Evolutionary conservation across 2,329 filamentous ascomycete genomes (phyloP).

Genomic region (Penicillium capsulatum): DNA sequence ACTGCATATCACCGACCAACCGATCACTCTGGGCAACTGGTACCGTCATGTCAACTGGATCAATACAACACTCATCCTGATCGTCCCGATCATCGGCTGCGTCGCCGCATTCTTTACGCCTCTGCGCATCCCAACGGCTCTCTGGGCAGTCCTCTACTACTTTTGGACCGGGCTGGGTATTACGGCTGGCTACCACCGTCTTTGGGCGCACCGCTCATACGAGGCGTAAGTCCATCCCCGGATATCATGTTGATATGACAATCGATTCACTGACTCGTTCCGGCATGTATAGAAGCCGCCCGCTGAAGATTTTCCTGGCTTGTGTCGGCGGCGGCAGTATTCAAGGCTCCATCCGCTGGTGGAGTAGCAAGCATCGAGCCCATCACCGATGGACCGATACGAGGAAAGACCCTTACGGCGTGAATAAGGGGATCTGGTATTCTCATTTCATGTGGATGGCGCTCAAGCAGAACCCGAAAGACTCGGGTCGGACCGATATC

Average conservation of each 20-base stretch:
- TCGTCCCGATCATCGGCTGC: slow-evolving; percentile 69
- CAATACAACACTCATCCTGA: slow-evolving; percentile 75
- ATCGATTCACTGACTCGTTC: no score
- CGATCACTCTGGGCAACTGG: slow-evolving; percentile 79
- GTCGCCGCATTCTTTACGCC: slow-evolving; percentile 75
- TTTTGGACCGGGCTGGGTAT: slow-evolving; percentile 79
- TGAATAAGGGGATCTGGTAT: slow-evolving; percentile 82
- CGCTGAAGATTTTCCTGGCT: slow-evolving; percentile 77
- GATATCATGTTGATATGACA: no score
- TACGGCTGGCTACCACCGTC: slow-evolving; percentile 73
- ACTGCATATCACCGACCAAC: slow-evolving; percentile 77
- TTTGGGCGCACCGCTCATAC: slow-evolving; percentile 84
- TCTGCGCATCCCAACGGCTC: slow-evolving; percentile 63
- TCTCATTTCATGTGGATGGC: slow-evolving; percentile 87
- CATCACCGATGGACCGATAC: slow-evolving; percentile 92
- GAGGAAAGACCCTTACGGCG: slow-evolving; percentile 86
- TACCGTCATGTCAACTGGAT: slow-evolving; percentile 93
- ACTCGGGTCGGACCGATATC: slow-evolving; percentile 82
- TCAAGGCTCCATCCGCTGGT: slow-evolving; percentile 83
- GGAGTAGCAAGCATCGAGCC: slow-evolving; percentile 79
- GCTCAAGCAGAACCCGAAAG: slow-evolving; percentile 88
- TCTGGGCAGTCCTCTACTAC: slow-evolving; percentile 75
- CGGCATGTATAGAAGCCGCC: no score
- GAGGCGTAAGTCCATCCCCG: no score
- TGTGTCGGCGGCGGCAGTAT: slow-evolving; percentile 77